These are phyloP conservation scores for Ceratobasidium papillatum DNA, from an alignment of 1,284 basidiomycete genomes.

Conservation along the genomic window DNA sequence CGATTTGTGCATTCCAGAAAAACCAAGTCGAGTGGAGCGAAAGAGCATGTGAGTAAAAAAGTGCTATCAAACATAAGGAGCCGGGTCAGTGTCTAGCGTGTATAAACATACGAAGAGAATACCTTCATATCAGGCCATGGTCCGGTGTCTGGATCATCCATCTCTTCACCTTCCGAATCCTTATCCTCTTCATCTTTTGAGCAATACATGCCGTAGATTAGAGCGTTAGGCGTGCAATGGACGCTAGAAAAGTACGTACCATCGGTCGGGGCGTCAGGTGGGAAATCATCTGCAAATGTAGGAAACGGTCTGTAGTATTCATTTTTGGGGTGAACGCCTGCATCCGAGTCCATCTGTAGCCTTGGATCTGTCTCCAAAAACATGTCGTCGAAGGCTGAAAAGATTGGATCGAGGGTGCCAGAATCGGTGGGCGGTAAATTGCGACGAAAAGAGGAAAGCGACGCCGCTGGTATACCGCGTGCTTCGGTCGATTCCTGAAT, in stretches of 20 bases:
- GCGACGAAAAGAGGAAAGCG: not conserved
- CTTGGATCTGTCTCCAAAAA: not conserved
- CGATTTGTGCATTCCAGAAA: not conserved
- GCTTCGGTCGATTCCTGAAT: not conserved
- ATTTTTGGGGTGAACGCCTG: not conserved
- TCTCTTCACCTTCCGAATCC: not conserved
- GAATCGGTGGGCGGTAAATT: not conserved
- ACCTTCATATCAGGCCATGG: not conserved
- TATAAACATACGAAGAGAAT: not conserved
- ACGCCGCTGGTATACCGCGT: not conserved
- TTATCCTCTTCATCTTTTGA: not conserved
- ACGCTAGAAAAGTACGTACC: not conserved
- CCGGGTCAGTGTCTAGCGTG: not conserved
- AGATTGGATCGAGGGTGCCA: not conserved
- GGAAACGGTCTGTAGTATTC: not conserved
- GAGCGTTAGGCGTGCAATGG: not conserved
- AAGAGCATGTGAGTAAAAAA: conserved; percentile 5
- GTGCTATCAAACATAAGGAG: not conserved
- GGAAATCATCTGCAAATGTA: not conserved
- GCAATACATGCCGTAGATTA: not conserved
- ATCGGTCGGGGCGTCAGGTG: not conserved
- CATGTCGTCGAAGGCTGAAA: not conserved
- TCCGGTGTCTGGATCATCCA: not conserved
- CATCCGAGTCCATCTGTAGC: not conserved
- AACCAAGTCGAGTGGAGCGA: not conserved